Percentiles rank a stretch among this genome's conserved stretches.
Evolutionary conservation across 768 basidiomycete genomes (phyloP).

Genomic region (Phanerochaete carnosa): DNA sequence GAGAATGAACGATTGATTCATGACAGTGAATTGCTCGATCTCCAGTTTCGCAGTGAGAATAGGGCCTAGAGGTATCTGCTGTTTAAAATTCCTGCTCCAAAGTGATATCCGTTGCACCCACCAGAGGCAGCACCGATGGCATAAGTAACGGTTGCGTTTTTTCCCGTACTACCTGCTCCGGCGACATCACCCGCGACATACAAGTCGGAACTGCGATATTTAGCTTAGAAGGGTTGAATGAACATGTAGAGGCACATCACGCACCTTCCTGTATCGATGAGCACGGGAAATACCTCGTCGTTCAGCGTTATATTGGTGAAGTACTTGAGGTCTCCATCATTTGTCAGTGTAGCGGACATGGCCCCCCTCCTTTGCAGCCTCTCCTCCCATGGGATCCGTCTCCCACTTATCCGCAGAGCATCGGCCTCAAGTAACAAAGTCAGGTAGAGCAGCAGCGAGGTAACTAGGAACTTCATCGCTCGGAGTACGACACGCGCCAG

Average conservation of each 20-base stretch:
- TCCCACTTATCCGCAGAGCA: slow-evolving; percentile 17
- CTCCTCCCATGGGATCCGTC: slow-evolving; percentile 7
- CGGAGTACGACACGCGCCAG: neutral
- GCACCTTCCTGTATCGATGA: slow-evolving; percentile 33
- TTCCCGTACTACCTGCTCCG: slow-evolving; percentile 17
- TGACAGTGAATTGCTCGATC: slow-evolving; percentile 23
- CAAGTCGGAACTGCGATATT: slow-evolving; percentile 25
- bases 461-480: slow-evolving; percentile 18
- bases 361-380: slow-evolving; percentile 6
- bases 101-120: neutral
- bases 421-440: slow-evolving; percentile 22
- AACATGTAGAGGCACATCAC: neutral
- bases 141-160: slow-evolving; percentile 19
- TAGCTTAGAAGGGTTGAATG: neutral
- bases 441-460: slow-evolving; percentile 22
- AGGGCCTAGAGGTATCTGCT: slow-evolving; percentile 12
- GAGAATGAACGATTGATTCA: slow-evolving; percentile 27
- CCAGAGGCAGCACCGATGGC: slow-evolving; percentile 22
- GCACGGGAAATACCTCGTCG: slow-evolving; percentile 21
- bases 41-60: slow-evolving; percentile 24
- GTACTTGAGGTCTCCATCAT: slow-evolving; percentile 25
- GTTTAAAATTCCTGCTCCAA: neutral
- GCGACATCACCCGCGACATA: slow-evolving; percentile 26
- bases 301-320: slow-evolving; percentile 26
- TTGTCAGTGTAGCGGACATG: slow-evolving; percentile 12